Evolutionary conservation across 768 basidiomycete species (phyloP).

Genomic region (Termitomyces sp.): DNA sequence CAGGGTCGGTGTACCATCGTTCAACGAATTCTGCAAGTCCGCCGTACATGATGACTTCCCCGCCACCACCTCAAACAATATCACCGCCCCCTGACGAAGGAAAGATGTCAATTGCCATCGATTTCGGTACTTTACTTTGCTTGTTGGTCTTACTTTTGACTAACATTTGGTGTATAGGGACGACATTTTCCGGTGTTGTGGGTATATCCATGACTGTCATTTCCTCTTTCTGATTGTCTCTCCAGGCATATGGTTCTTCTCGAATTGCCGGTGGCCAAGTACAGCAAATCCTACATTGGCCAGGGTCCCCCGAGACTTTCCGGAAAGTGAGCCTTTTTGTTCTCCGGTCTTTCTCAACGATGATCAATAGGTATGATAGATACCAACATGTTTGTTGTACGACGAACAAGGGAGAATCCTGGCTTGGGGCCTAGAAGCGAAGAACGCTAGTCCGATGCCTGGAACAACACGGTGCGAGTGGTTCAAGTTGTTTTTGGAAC

Average conservation of each 20-base stretch:
- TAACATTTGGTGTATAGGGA: constrained; percentile 44
- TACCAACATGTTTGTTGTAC: constrained; percentile 83
- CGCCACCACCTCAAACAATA: constrained; percentile 20
- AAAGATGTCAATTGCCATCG: constrained; percentile 80
- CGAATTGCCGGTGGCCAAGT: constrained; percentile 75
- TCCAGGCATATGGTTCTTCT: constrained; percentile 80
- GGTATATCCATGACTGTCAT: constrained; percentile 26
- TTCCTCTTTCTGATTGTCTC: constrained; percentile 6
- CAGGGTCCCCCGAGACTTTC: constrained; percentile 82
- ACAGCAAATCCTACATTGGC: constrained; percentile 86
- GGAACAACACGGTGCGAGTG: constrained; percentile 58
- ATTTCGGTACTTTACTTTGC: constrained; percentile 58
- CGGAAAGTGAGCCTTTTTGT: constrained; percentile 50
- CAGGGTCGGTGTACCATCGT: constrained; percentile 25
- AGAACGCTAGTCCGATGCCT: constrained; percentile 67
- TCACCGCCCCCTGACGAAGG: constrained; percentile 51
- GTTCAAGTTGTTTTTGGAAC: constrained; percentile 88
- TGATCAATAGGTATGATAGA: constrained; percentile 27
- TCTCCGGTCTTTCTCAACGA: background rate
- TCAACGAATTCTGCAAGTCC: constrained; percentile 17
- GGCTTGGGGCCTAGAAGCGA: constrained; percentile 87
- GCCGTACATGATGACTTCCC: constrained; percentile 18
- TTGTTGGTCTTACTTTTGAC: background rate
- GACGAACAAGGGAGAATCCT: constrained; percentile 69
- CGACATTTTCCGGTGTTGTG: constrained; percentile 85